phyloP scores from a whole-genome alignment of 1,284 basidiomycete species.

The Pterula multifida region DNA sequence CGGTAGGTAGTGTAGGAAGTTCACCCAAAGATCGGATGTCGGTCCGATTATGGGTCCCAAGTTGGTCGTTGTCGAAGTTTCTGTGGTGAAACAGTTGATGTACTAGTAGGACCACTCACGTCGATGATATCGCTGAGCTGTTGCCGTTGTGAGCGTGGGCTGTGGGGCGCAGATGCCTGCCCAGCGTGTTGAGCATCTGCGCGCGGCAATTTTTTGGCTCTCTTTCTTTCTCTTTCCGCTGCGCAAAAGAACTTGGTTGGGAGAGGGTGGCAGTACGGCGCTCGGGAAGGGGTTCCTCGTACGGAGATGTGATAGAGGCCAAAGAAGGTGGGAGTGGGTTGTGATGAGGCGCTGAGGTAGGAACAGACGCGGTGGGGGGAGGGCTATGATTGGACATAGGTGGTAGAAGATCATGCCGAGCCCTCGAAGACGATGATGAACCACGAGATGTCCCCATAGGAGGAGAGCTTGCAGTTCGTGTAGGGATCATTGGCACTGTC shows the following conservation, averaged over 20 bases:
- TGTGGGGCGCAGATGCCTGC: conserved; percentile 36
- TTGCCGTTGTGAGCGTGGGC: conserved; percentile 5
- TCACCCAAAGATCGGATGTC: too few relatives aligned
- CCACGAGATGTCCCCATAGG: neutral
- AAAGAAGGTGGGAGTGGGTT: neutral
- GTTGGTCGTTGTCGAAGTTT: too few relatives aligned
- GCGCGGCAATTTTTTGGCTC: conserved; percentile 41
- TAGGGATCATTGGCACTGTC: neutral
- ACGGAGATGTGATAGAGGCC: neutral
- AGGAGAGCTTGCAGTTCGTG: neutral
- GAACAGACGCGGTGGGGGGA: neutral
- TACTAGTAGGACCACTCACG: too few relatives aligned
- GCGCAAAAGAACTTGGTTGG: neutral
- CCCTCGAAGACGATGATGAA: neutral
- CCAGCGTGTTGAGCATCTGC: conserved; percentile 36
- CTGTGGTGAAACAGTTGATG: too few relatives aligned
- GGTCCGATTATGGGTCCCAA: too few relatives aligned
- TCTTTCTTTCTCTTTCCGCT: neutral
- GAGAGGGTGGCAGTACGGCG: neutral
- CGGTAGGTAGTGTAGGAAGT: too few relatives aligned
- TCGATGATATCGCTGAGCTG: conserved; percentile 1
- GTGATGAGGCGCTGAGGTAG: neutral
- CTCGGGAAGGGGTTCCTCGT: neutral
- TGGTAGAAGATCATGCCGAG: neutral
- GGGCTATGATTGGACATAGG: neutral